Conservation (phyloP, 176 grass and related monocot species). For the Phyllostachys edulis region DNA sequence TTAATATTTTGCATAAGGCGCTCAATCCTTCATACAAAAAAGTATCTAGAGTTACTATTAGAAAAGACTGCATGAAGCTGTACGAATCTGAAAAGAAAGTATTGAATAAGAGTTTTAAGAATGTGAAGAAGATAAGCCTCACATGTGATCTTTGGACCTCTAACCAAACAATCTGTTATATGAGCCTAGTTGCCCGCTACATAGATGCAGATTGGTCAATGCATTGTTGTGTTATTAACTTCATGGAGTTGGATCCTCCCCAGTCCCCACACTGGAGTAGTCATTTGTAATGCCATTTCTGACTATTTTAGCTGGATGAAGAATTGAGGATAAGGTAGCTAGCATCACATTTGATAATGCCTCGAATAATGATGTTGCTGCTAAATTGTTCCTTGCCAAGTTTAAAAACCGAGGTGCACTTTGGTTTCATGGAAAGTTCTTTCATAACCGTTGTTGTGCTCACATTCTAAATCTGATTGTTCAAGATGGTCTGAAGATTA, state of each 20-base stretch:
- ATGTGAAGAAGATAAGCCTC: not conserved
- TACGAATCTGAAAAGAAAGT: not conserved
- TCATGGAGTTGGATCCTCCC: not conserved
- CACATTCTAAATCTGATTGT: not conserved
- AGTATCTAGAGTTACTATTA: not conserved
- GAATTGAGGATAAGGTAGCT: not conserved
- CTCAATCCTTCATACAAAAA: not conserved
- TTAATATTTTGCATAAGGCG: not conserved
- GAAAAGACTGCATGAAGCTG: not conserved
- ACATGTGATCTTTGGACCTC: constrained; percentile 1
- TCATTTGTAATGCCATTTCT: not conserved
- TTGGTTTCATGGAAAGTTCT: not conserved
- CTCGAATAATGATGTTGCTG: not conserved
- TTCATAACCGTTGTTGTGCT: not conserved
- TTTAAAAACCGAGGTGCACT: not conserved
- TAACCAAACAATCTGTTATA: not conserved
- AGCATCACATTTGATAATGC: constrained; percentile 6
- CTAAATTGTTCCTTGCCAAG: not conserved
- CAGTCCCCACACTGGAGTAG: not conserved
- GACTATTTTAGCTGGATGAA: not conserved
- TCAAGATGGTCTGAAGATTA: not conserved
- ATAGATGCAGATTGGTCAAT: not conserved
- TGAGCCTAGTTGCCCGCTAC: not conserved
- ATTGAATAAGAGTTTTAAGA: not conserved
- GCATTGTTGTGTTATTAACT: not conserved